Percentiles rank a stretch among this genome's conserved stretches.
Conservation (phyloP, 345 rosid genomes). For the Camelina neglecta region DNA sequence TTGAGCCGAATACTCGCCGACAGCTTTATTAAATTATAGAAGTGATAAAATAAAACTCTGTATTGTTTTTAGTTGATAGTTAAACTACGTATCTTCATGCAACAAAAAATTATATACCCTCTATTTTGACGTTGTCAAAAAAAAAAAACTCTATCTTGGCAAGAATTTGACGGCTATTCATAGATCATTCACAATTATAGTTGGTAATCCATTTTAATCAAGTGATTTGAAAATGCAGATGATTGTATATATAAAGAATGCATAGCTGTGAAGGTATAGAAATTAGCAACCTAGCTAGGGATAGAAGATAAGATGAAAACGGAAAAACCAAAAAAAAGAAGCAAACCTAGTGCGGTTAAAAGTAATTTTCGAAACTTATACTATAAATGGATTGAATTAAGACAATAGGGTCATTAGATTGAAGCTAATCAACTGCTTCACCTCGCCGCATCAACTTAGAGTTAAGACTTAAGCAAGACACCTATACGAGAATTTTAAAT, state of each 20-base stretch:
- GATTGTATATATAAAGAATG: slow-evolving; percentile 24
- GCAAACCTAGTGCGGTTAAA: background rate
- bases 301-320: slow-evolving; percentile 12
- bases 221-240: slow-evolving; percentile 2
- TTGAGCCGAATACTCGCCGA: background rate
- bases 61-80: too few relatives aligned
- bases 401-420: slow-evolving; percentile 14
- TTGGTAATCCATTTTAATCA: background rate
- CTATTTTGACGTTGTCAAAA: too few relatives aligned
- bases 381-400: background rate
- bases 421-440: slow-evolving; percentile 29
- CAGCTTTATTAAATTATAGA: background rate
- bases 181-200: slow-evolving; percentile 11
- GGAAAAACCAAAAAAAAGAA: background rate
- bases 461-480: slow-evolving; percentile 12
- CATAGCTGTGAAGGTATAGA: slow-evolving; percentile 6
- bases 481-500: slow-evolving; percentile 13
- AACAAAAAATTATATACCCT: background rate
- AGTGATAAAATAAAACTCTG: background rate
- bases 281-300: slow-evolving; percentile 29
- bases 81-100: background rate
- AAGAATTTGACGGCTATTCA: slow-evolving; percentile 3
- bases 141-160: background rate
- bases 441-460: slow-evolving; percentile 34
- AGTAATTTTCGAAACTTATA: slow-evolving; percentile 6